Conservation (phyloP, 441 rosid genomes). For the Populus hybrid region DNA sequence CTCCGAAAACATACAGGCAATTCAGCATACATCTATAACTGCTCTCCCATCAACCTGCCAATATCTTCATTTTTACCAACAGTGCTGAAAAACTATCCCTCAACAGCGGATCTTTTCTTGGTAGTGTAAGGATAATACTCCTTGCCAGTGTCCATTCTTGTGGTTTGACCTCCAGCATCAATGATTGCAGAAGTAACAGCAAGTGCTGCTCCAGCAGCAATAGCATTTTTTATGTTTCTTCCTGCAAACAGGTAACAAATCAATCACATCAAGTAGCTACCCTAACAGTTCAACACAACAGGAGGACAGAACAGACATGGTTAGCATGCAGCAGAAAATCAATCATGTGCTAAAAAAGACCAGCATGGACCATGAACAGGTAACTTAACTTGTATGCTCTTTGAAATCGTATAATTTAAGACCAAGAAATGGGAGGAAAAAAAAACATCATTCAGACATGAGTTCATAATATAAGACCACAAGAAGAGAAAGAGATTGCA, state of each 20-base stretch:
- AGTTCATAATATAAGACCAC: background rate
- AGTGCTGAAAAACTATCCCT: conserved; percentile 34
- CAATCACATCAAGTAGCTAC: background rate
- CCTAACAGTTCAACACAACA: background rate
- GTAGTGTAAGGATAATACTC: conserved; percentile 81
- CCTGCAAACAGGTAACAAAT: conserved; percentile 41
- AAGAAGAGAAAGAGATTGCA: background rate
- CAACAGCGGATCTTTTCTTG: conserved; percentile 65
- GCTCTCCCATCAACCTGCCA: conserved; percentile 15
- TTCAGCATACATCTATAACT: conserved; percentile 15
- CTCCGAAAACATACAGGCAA: conserved; percentile 26
- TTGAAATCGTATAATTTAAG: background rate
- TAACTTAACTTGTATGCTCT: background rate
- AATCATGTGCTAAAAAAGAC: background rate
- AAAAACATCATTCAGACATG: background rate
- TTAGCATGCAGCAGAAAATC: background rate
- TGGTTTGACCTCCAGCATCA: conserved; percentile 83
- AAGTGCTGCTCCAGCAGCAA: conserved; percentile 78
- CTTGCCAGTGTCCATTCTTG: conserved; percentile 72
- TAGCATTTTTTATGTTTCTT: conserved; percentile 68
- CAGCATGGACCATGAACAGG: background rate
- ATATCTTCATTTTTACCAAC: conserved; percentile 14
- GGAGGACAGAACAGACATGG: background rate
- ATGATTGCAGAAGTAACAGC: conserved; percentile 72
- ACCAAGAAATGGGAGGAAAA: background rate